Conservation (phyloP, 1,139 yeast species). For the Saccharomyces hybrid region DNA sequence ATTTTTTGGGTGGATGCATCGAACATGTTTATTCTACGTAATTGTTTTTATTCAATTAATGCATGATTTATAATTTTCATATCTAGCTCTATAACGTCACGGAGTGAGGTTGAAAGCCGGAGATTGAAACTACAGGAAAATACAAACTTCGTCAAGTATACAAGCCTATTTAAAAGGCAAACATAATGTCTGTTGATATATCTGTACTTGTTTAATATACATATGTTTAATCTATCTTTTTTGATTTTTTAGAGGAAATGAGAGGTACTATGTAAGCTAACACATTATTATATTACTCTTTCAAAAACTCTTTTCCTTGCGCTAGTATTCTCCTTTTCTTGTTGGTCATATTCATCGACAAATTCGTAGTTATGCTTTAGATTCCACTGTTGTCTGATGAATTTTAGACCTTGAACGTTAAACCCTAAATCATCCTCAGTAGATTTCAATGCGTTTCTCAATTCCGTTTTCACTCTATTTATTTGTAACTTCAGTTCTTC, state of each 20-base stretch:
- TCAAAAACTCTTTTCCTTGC: constrained; percentile 64
- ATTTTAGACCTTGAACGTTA: constrained; percentile 76
- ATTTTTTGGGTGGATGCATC: background rate
- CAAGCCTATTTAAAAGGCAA: background rate
- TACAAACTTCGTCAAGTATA: background rate
- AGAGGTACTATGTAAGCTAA: background rate
- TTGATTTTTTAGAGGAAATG: background rate
- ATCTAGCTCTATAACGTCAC: background rate
- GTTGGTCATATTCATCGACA: constrained; percentile 60
- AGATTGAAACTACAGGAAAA: background rate
- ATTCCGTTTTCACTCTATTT: constrained; percentile 47
- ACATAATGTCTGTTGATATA: background rate
- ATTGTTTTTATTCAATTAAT: background rate
- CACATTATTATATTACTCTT: constrained; percentile 21
- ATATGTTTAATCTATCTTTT: background rate
- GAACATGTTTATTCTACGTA: background rate
- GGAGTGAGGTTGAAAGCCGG: background rate
- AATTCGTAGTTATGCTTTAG: constrained; percentile 65
- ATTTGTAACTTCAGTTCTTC: constrained; percentile 53
- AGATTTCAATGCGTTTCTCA: constrained; percentile 46
- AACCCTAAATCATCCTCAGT: constrained; percentile 66
- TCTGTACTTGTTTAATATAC: background rate
- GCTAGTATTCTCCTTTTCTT: constrained; percentile 45
- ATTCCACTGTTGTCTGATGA: constrained; percentile 71
- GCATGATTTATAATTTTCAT: constrained; percentile 1